Base-by-base conservation (phyloP, 129 eudicot species). In the Pulicaria dysenterica region DNA sequence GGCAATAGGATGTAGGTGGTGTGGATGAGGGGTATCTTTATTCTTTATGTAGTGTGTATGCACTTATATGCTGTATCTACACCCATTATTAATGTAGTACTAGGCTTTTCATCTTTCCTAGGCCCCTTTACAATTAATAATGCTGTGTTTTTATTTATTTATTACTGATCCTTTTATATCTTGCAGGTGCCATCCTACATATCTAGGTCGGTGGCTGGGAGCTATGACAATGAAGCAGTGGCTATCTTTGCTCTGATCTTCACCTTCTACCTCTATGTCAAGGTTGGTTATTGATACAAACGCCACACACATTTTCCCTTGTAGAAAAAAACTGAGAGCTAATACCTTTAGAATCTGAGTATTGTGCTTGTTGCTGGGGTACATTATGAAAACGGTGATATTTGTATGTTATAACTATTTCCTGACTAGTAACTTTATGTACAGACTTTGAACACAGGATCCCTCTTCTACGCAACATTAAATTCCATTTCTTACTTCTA, bases 191-290 rank as follows among this genome's bases (percentile, higher is more conserved):
- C 99, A 74, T 94, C 99, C 61, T 94, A 94, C 70, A 94, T 94
- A 83, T 94, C 99, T 63, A 84, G 99, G 72, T 94, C 99, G 58
- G 99, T 94, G 80, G 99, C 99, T 75, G 99, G 99, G 66, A 94
- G 99, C 74, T 94, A 94, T 86, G 99, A 94, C 77, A 94, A 94
- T 90, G 99, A 94, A 86, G 99, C 99, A 69, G 99, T 94, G 70
- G 99, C 99, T 69, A 94, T 94, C 77, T 94, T 94, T 84, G 99
- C 99, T 54, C 72, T 94, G 75, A 90, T 94, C 54, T 86, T 90
- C 81, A 94, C 97, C 49, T 94, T 94, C 80, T 94, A 94, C 78
- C 94, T 94, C 72, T 94, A 94, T 71, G 65, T 94, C 58, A 94
- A 94, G 97, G 99, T 94, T 67, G 34, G 60, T 67, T 58, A 79